A percentile compares a stretch with the other conserved stretches of the same genome.
phyloP scores from a whole-genome alignment of 495 filamentous ascomycete genomes.

The Penicillium roqueforti region DNA sequence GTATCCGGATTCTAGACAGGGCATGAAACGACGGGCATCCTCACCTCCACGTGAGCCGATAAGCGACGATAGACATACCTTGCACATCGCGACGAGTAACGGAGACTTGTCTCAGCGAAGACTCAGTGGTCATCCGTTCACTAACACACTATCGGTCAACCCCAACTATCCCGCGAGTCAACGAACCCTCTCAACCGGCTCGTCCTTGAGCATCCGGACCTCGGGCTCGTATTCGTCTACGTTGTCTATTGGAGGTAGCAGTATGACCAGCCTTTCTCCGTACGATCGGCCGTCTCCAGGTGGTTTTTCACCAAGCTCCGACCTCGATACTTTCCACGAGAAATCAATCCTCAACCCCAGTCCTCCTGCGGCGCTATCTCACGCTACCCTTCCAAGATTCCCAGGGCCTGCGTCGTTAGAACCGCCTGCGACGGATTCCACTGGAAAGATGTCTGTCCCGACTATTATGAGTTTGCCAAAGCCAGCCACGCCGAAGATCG shows the following conservation, averaged over 20 bases:
- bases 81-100: conserved; percentile 53
- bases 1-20: conserved; percentile 47
- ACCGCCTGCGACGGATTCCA: conserved; percentile 25
- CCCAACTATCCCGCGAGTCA: conserved; percentile 54
- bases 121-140: conserved; percentile 54
- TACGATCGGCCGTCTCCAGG: conserved; percentile 71
- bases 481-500: conserved; percentile 30
- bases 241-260: conserved; percentile 63
- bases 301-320: conserved; percentile 62
- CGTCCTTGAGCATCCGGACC: conserved; percentile 64
- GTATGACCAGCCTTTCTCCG: conserved; percentile 66
- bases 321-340: conserved; percentile 45
- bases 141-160: conserved; percentile 54
- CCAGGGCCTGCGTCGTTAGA: conserved; percentile 26
- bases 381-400: conserved; percentile 17
- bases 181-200: conserved; percentile 69
- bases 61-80: conserved; percentile 57
- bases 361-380: conserved; percentile 47
- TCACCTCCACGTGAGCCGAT: conserved; percentile 74
- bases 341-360: conserved; percentile 54
- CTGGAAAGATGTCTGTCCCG: conserved; percentile 44
- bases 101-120: conserved; percentile 66
- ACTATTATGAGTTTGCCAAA: conserved; percentile 30
- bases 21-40: conserved; percentile 74
- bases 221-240: conserved; percentile 70